Base-by-base conservation (phyloP, 2,329 filamentous ascomycete species). In the Neopestalotiopsis sp. region DNA sequence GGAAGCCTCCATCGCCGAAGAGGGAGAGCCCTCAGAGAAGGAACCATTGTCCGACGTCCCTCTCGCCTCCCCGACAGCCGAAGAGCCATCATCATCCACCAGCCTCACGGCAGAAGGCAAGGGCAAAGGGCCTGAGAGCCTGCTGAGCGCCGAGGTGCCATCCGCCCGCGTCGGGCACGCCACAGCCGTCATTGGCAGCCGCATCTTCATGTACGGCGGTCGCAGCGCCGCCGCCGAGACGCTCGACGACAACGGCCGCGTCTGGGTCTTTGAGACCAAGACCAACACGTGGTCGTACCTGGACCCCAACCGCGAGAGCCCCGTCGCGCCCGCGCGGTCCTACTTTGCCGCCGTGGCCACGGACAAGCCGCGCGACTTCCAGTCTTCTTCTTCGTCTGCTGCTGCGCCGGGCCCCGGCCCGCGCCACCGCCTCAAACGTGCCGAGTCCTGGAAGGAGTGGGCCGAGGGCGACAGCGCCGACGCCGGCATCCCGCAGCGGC, bases 171-270 rank as follows among this genome's bases (percentile, higher is more conserved):
- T 95, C 2, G 94, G 94, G 24, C 89, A 94, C 72, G 91, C 93
- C 42, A 89, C 91, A 0, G 88, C 91, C 13, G 86, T 89, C 1
- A 87, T 96, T 69, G 86, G 90, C 69, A 86, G 87, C 59, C 90
- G 89, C 28, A 90, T 97, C 74, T 95, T 95, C 80, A 72, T 97
- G 57, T 97, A 95, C 79, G 94, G 93, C 62, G 94, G 94, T 10
- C 90, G 93, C 59, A 91, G 91, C 42, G 92, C 92, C 0, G 89
- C 89, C 34, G 91, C 93, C 88, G 83, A 87, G 1, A 89, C 93
- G 0, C 84, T 97, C 12, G 89, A 95, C 66, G 94, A 97, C 75
- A 78, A 84, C 12, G 94, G 94, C 17, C 84, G 89, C 3, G 84
- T 97, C 65, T 97, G 94, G 94, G 84, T 90, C 38, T 95, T 93